Evolutionary conservation across 2,329 filamentous ascomycete species (phyloP).

Genomic region (Colletotrichum orchidophilum): DNA sequence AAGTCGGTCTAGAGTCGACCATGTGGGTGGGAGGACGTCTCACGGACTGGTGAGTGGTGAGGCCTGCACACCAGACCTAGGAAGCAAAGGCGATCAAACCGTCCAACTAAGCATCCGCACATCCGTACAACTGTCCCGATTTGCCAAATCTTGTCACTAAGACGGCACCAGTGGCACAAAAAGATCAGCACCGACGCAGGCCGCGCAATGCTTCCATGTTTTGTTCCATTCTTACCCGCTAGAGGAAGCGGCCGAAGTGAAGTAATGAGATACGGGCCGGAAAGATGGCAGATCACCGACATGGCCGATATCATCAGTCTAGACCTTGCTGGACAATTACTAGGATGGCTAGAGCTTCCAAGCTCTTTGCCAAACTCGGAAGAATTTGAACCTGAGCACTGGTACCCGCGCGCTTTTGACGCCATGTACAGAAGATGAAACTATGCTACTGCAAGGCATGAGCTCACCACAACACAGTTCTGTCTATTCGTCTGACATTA

Average conservation of each 20-base stretch:
- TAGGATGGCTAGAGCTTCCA: slow-evolving; percentile 10
- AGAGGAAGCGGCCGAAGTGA: background rate
- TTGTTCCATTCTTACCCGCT: background rate
- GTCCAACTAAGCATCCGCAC: background rate
- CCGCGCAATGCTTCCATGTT: slow-evolving; percentile 25
- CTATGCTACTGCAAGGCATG: slow-evolving; percentile 18
- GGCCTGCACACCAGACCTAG: background rate
- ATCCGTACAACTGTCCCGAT: slow-evolving; percentile 9
- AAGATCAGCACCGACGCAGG: slow-evolving; percentile 22
- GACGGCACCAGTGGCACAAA: slow-evolving; percentile 16
- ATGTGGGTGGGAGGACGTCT: background rate
- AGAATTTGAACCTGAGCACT: background rate
- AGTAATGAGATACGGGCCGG: background rate
- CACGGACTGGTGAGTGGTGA: background rate
- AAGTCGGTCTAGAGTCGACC: background rate
- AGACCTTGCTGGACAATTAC: background rate
- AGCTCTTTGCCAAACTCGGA: slow-evolving; percentile 4
- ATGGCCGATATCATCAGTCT: background rate
- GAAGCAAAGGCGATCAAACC: slow-evolving; percentile 16
- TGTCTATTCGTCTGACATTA: slow-evolving; percentile 14
- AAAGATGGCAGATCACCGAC: background rate
- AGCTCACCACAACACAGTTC: background rate
- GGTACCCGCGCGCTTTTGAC: slow-evolving; percentile 24
- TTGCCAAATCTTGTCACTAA: slow-evolving; percentile 11
- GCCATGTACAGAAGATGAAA: slow-evolving; percentile 30